A percentile compares a stretch with the other conserved stretches of the same genome.
These are phyloP conservation scores for Colletotrichum cereale DNA, from an alignment of 2,329 filamentous ascomycete species.

Conservation along the genomic window DNA sequence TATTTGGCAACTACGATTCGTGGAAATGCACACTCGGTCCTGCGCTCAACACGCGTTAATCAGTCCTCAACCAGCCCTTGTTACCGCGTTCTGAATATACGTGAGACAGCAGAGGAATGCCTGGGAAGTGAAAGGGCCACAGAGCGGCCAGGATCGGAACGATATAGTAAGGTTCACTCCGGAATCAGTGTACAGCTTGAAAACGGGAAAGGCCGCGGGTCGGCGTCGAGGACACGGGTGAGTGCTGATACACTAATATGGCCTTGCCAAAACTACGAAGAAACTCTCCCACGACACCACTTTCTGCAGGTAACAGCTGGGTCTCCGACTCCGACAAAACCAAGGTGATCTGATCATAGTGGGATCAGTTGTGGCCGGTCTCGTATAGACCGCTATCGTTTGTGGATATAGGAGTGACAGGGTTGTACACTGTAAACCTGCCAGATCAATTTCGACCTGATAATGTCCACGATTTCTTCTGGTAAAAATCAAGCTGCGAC, in stretches of 20 bases:
- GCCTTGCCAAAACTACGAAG: background rate
- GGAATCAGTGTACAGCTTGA: background rate
- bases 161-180: background rate
- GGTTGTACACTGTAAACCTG: background rate
- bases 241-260: background rate
- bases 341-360: background rate
- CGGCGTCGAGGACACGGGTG: background rate
- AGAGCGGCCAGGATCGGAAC: too few relatives aligned
- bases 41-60: too few relatives aligned
- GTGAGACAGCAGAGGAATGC: background rate
- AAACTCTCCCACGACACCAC: background rate
- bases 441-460: background rate
- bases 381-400: background rate
- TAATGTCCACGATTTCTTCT: background rate
- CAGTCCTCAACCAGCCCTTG: too few relatives aligned
- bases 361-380: background rate
- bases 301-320: background rate
- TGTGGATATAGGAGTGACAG: background rate
- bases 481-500: background rate
- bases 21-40: too few relatives aligned
- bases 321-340: background rate
- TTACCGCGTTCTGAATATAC: too few relatives aligned
- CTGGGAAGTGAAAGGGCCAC: background rate
- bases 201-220: background rate
- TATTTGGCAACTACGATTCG: too few relatives aligned